These are phyloP conservation scores for Rhodomyrtus tomentosa DNA, from an alignment of 345 rosid species.

Conservation along the genomic window DNA sequence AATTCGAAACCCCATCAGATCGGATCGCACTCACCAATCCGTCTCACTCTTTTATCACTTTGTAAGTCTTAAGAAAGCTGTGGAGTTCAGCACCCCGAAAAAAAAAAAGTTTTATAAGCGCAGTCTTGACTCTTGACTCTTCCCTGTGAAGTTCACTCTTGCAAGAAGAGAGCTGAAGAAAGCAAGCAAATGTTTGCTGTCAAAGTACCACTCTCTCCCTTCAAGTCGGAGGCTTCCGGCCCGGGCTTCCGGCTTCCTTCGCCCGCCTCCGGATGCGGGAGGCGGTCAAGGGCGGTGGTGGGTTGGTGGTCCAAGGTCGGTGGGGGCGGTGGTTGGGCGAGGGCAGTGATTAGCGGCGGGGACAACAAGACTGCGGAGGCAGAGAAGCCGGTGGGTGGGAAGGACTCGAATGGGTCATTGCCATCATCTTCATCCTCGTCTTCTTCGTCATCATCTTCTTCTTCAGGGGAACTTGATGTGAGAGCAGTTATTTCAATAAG, in stretches of 20 bases:
- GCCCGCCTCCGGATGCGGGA: slow-evolving; percentile 1
- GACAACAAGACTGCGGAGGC: slow-evolving; percentile 38
- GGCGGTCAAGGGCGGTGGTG: neutral
- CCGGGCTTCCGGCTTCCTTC: slow-evolving; percentile 16
- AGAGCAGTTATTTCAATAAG: slow-evolving; percentile 59
- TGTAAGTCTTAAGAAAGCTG: neutral
- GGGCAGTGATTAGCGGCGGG: slow-evolving; percentile 53
- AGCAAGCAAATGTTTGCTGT: slow-evolving; percentile 18
- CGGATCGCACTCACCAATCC: neutral
- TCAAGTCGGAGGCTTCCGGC: slow-evolving; percentile 32
- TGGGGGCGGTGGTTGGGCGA: slow-evolving; percentile 8
- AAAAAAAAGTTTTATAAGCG: neutral
- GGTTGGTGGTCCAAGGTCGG: neutral
- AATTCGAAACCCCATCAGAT: neutral
- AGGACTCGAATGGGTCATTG: slow-evolving; percentile 11
- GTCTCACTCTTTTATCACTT: neutral
- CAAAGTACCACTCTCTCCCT: slow-evolving; percentile 15
- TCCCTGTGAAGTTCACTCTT: neutral
- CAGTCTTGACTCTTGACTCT: neutral
- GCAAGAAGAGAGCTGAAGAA: neutral
- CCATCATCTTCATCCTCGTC: slow-evolving; percentile 8
- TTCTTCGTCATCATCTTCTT: slow-evolving; percentile 7
- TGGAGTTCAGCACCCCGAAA: too few relatives aligned
- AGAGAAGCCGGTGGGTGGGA: slow-evolving; percentile 2
- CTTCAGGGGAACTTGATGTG: slow-evolving; percentile 25